These are phyloP conservation scores for Chlamydomonas sp. DNA, from an alignment of 139 green algal genomes.

Conservation along the genomic window DNA sequence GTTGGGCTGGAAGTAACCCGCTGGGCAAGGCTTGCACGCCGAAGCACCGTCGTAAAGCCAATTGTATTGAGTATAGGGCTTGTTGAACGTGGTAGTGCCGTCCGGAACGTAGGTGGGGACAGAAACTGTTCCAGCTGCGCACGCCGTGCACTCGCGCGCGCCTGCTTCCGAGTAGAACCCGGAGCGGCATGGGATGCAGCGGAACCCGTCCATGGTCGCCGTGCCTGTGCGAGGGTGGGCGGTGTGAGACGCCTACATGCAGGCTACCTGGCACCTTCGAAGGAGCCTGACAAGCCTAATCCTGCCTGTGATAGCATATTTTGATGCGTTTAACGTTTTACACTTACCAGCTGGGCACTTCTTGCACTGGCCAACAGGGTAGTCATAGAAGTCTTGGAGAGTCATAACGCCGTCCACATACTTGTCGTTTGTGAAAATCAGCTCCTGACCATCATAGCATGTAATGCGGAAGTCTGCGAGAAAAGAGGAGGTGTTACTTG, in stretches of 20 bases:
- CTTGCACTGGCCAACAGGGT: slow-evolving; percentile 24
- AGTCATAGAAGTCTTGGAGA: neutral
- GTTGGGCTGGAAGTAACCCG: slow-evolving; percentile 35
- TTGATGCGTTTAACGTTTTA: too few relatives aligned
- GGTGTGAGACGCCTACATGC: too few relatives aligned
- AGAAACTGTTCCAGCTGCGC: neutral
- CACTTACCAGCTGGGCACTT: neutral
- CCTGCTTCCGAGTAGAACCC: slow-evolving; percentile 20
- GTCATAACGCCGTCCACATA: neutral
- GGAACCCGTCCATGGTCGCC: slow-evolving; percentile 30
- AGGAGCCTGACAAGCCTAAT: too few relatives aligned
- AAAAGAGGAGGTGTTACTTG: neutral
- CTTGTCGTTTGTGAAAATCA: slow-evolving; percentile 35
- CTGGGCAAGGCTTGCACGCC: slow-evolving; percentile 9
- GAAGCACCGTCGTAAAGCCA: neutral
- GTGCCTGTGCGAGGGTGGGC: neutral
- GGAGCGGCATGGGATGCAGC: slow-evolving; percentile 23
- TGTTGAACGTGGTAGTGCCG: neutral
- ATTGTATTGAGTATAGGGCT: slow-evolving; percentile 6
- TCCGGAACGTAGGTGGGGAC: neutral
- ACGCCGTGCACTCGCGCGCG: slow-evolving; percentile 36
- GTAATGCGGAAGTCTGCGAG: slow-evolving; percentile 13
- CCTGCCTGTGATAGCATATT: too few relatives aligned
- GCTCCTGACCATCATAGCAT: slow-evolving; percentile 36
- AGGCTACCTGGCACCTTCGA: too few relatives aligned